Evolutionary conservation across 306 rosid species (phyloP).

Genomic region (Lathyrus aphaca): DNA sequence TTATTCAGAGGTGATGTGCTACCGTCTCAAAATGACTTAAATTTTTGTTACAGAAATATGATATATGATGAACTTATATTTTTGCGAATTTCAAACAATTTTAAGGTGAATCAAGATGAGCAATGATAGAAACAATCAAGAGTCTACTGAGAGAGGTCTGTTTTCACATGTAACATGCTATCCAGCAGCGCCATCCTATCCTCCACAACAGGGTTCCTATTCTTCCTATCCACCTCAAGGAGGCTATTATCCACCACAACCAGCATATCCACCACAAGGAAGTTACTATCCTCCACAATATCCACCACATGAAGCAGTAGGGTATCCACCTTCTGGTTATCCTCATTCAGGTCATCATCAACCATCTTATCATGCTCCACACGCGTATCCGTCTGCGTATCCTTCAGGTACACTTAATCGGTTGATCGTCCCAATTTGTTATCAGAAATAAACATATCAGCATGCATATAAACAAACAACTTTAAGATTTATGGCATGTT

Average conservation of each 20-base stretch:
- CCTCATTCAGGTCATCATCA: slow-evolving; percentile 41
- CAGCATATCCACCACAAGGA: slow-evolving; percentile 39
- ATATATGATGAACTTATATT: background rate
- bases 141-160: slow-evolving; percentile 45
- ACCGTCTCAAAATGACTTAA: too few species aligned
- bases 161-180: slow-evolving; percentile 44
- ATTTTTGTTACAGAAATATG: too few species aligned
- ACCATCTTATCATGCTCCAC: slow-evolving; percentile 36
- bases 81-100: background rate
- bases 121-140: slow-evolving; percentile 33
- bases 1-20: too few species aligned
- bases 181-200: slow-evolving; percentile 43
- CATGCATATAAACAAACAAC: background rate
- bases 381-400: slow-evolving; percentile 45
- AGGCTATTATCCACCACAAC: background rate
- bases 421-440: slow-evolving; percentile 5
- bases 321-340: slow-evolving; percentile 43
- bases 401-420: slow-evolving; percentile 36
- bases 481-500: background rate
- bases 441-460: background rate
- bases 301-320: slow-evolving; percentile 38
- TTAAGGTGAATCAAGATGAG: slow-evolving; percentile 46
- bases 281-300: slow-evolving; percentile 41
- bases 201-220: slow-evolving; percentile 48
- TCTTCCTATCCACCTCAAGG: slow-evolving; percentile 41